These are phyloP conservation scores for Sclerotinia sclerotiorum DNA, from an alignment of 2,329 filamentous ascomycete species.

Conservation along the genomic window DNA sequence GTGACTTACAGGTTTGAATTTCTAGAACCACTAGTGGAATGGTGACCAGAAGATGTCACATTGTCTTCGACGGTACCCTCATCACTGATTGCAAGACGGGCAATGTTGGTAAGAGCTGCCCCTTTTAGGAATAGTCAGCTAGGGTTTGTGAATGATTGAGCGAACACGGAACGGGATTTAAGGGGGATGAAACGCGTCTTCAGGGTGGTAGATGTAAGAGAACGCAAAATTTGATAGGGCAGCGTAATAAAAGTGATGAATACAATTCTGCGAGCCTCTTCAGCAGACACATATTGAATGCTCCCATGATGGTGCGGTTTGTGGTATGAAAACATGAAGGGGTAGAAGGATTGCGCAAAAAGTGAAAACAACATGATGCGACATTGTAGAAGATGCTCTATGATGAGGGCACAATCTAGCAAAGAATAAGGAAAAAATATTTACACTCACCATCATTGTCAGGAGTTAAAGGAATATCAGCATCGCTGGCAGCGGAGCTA, in stretches of 20 bases:
- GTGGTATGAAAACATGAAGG: constrained; percentile 10
- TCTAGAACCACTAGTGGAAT: constrained; percentile 27
- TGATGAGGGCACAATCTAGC: neutral
- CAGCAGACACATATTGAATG: neutral
- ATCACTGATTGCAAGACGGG: constrained; percentile 26
- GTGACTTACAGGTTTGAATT: constrained; percentile 30
- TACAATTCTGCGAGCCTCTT: neutral
- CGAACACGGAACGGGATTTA: neutral
- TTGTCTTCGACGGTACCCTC: constrained; percentile 27
- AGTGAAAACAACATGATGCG: neutral
- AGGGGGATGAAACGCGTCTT: no score
- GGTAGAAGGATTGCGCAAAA: neutral
- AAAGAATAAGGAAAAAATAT: constrained; percentile 5
- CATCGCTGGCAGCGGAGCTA: constrained; percentile 31
- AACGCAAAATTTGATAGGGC: no score
- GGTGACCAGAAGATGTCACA: constrained; percentile 24
- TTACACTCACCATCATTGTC: constrained; percentile 29
- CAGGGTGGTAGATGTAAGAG: neutral
- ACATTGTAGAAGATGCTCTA: neutral
- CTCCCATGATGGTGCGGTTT: neutral
- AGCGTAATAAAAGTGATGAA: neutral
- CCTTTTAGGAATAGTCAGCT: constrained; percentile 21
- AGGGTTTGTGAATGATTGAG: neutral
- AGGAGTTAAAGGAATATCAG: constrained; percentile 29
- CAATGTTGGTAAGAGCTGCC: constrained; percentile 23